Conservation (phyloP, 371 early-diverging fungal genomes). For the Mucor saturninus region DNA sequence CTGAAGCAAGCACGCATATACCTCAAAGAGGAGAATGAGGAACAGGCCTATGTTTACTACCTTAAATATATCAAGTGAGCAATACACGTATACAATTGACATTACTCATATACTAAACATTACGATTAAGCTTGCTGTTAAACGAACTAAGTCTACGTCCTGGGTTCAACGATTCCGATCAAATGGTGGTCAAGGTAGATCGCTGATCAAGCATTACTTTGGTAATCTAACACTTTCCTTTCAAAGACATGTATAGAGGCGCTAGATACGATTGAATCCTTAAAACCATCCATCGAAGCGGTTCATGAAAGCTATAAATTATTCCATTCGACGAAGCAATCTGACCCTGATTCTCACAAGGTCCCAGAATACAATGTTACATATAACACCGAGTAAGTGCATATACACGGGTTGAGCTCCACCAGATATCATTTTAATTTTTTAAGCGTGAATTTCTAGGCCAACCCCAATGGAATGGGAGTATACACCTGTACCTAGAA, state of each 20-base stretch:
- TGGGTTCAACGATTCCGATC: constrained; percentile 35
- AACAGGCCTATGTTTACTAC: constrained; percentile 55
- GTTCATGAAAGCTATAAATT: constrained; percentile 18
- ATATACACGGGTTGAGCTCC: not conserved
- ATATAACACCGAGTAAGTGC: not conserved
- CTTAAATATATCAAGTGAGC: constrained; percentile 59
- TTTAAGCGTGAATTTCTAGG: not conserved
- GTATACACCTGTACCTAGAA: not conserved
- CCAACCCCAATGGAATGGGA: constrained; percentile 12
- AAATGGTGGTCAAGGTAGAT: constrained; percentile 8
- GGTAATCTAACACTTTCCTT: not conserved
- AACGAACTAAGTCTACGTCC: constrained; percentile 52
- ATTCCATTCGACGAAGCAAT: not conserved
- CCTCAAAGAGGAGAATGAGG: constrained; percentile 49
- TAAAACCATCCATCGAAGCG: constrained; percentile 12
- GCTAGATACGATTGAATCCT: constrained; percentile 10
- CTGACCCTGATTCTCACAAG: not conserved
- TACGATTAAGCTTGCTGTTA: constrained; percentile 51
- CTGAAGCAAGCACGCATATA: constrained; percentile 60
- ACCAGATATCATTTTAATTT: not conserved
- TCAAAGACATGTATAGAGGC: constrained; percentile 16
- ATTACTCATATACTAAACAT: not conserved
- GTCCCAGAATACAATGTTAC: not conserved
- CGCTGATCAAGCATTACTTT: not conserved
- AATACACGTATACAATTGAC: not conserved